phyloP scores from a whole-genome alignment of 129 eudicot species.

The Lactuca sativa region DNA sequence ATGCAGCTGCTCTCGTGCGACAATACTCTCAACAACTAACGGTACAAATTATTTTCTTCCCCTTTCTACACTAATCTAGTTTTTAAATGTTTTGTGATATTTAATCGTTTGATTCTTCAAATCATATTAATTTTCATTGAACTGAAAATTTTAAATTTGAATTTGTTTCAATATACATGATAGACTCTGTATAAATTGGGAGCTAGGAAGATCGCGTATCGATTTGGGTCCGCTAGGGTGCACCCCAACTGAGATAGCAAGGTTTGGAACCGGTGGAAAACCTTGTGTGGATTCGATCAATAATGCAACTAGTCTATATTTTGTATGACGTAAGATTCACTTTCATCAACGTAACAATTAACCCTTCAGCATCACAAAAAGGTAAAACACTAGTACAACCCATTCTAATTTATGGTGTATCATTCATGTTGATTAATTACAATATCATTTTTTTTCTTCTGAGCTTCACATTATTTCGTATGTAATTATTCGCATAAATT shows the following conservation, averaged over 20 bases:
- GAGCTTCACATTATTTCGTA: not conserved
- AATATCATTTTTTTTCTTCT: not conserved
- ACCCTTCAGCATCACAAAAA: constrained; percentile 12
- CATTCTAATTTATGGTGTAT: not conserved
- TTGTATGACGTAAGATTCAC: constrained; percentile 32
- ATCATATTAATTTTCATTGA: not conserved
- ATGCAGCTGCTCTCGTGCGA: constrained; percentile 12
- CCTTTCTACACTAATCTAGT: not conserved
- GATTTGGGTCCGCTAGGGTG: constrained; percentile 47
- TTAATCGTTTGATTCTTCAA: not conserved
- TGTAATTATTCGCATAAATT: not conserved
- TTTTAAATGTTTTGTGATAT: not conserved
- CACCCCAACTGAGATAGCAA: constrained; percentile 32
- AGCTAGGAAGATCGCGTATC: constrained; percentile 46
- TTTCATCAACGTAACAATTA: constrained; percentile 16
- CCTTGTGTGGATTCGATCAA: constrained; percentile 33
- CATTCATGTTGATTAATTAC: not conserved
- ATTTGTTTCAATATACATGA: not conserved
- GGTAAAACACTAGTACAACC: not conserved
- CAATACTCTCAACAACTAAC: constrained; percentile 19
- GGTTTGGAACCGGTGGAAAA: not conserved
- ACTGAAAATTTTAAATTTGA: not conserved
- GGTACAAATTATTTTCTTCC: constrained; percentile 5
- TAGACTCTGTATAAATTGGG: constrained; percentile 41
- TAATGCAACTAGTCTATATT: constrained; percentile 23